phyloP scores from a whole-genome alignment of 1,284 basidiomycete genomes.

The Cryptococcus amylolentus region DNA sequence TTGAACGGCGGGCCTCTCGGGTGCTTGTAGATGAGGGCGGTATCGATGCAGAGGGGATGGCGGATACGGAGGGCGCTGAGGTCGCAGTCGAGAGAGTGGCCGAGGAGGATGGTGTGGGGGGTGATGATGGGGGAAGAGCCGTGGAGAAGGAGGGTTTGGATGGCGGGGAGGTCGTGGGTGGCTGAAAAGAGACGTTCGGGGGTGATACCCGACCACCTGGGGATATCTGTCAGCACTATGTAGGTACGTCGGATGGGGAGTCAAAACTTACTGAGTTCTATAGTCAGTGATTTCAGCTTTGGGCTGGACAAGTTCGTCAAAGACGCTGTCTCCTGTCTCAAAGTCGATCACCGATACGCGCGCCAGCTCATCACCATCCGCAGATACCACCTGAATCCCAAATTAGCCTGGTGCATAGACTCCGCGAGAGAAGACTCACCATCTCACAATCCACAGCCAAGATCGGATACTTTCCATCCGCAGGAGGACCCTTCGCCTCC shows the following conservation, averaged over 20 bases:
- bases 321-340: constrained; percentile 64
- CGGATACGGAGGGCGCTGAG: constrained; percentile 75
- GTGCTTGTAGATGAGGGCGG: constrained; percentile 81
- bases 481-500: constrained; percentile 40
- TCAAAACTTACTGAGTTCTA: constrained; percentile 65
- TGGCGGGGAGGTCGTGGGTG: constrained; percentile 69
- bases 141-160: constrained; percentile 65
- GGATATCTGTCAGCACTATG: constrained; percentile 6
- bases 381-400: constrained; percentile 52
- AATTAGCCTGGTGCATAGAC: not conserved
- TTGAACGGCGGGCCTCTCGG: constrained; percentile 84
- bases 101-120: constrained; percentile 78
- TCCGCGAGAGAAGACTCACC: constrained; percentile 55
- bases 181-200: constrained; percentile 62
- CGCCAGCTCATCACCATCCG: constrained; percentile 80
- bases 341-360: constrained; percentile 78
- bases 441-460: constrained; percentile 83
- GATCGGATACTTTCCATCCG: constrained; percentile 37
- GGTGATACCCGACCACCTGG: constrained; percentile 86
- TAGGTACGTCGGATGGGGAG: not conserved
- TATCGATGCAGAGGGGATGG: constrained; percentile 82
- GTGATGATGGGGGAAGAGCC: constrained; percentile 53
- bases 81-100: constrained; percentile 89
- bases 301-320: constrained; percentile 83
- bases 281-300: constrained; percentile 77